Conservation (phyloP, 768 basidiomycete species). For the Phanerochaete carnosa region DNA sequence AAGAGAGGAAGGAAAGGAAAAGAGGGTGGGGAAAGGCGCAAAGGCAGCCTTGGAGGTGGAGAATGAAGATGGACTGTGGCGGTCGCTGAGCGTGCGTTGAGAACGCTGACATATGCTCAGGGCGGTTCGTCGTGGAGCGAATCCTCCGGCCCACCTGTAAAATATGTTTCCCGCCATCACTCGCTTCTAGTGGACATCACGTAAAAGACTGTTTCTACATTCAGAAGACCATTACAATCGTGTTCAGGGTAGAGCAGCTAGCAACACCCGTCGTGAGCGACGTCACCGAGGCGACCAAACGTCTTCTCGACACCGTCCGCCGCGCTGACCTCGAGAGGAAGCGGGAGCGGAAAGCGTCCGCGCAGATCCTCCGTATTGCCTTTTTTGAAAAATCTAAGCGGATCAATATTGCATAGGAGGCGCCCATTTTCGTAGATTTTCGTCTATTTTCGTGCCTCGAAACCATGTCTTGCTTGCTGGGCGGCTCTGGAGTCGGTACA, state of each 20-base stretch:
- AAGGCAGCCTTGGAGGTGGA: background rate
- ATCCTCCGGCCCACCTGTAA: background rate
- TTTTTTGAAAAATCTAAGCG: background rate
- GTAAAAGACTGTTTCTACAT: background rate
- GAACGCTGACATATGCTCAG: background rate
- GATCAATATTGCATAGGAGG: background rate
- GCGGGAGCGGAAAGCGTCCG: background rate
- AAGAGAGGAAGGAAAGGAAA: slow-evolving; percentile 11
- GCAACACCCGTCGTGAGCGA: background rate
- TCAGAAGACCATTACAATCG: background rate
- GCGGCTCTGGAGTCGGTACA: background rate
- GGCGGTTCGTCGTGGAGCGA: background rate
- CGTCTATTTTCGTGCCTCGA: background rate
- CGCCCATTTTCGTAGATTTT: too few species aligned
- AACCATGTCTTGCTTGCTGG: background rate
- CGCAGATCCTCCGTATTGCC: background rate
- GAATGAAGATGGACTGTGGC: background rate
- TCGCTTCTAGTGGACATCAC: slow-evolving; percentile 1
- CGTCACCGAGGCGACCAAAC: background rate
- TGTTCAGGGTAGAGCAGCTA: background rate
- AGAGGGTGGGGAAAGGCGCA: slow-evolving; percentile 12
- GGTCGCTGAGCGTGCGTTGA: background rate
- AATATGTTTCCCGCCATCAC: slow-evolving; percentile 3
- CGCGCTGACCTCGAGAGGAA: background rate
- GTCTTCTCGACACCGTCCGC: background rate